Evolutionary conservation across 176 grass and related monocot species (phyloP).

Genomic region (Triticum turgidum): DNA sequence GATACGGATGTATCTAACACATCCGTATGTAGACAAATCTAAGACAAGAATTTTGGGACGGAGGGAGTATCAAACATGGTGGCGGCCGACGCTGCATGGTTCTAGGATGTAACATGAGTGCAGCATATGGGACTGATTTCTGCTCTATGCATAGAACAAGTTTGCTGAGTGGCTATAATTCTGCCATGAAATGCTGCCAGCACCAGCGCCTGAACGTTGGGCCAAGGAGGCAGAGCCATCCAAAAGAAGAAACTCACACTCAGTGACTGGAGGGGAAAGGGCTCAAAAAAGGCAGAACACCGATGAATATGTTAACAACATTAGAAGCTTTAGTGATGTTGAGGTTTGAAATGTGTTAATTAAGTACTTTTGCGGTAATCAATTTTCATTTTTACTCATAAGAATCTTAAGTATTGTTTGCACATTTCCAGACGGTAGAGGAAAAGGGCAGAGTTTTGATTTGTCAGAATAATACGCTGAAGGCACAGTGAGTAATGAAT

Average conservation of each 20-base stretch:
- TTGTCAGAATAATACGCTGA: neutral
- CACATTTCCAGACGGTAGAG: constrained; percentile 25
- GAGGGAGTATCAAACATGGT: constrained; percentile 23
- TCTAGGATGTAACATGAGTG: constrained; percentile 9
- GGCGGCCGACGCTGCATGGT: constrained; percentile 30
- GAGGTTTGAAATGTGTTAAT: constrained; percentile 30
- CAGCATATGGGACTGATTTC: constrained; percentile 31
- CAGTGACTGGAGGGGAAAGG: constrained; percentile 11
- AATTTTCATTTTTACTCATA: neutral
- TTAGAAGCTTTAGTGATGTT: neutral
- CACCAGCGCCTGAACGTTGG: neutral
- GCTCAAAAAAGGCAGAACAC: constrained; percentile 29
- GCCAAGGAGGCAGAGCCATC: neutral
- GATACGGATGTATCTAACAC: no score
- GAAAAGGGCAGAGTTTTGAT: constrained; percentile 1
- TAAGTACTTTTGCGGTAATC: neutral
- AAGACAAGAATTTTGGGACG: no score
- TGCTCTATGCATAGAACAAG: constrained; percentile 30
- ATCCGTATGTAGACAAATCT: no score
- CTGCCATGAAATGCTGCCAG: constrained; percentile 4
- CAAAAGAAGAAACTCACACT: constrained; percentile 8
- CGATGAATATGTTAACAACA: neutral
- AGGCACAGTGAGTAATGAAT: constrained; percentile 12
- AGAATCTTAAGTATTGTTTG: neutral
- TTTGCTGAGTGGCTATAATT: neutral